Percentiles rank a stretch among this genome's conserved stretches.
phyloP scores from a whole-genome alignment of 140 eudicot species.

The Anethum foeniculum region DNA sequence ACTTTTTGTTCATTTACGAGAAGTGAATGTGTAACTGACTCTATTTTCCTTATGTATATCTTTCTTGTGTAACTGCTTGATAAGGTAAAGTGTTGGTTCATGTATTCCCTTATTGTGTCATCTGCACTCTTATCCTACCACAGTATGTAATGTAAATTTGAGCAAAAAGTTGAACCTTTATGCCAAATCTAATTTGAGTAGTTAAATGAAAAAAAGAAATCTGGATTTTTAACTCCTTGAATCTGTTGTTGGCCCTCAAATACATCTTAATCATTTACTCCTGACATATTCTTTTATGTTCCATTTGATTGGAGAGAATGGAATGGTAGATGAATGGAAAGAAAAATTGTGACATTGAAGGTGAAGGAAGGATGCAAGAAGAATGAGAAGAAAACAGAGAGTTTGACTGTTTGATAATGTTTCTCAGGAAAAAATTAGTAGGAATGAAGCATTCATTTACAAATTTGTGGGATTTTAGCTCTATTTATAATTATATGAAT shows the following conservation, averaged over 20 bases:
- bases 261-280: background rate
- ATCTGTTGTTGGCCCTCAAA: background rate
- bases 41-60: constrained; percentile 6
- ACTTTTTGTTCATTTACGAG: background rate
- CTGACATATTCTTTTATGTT: background rate
- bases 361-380: background rate
- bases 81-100: background rate
- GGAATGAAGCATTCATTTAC: background rate
- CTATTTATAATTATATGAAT: background rate
- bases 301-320: background rate
- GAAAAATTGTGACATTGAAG: background rate
- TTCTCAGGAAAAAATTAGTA: background rate
- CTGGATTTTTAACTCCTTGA: background rate
- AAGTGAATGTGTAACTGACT: background rate
- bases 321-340: background rate
- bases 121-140: background rate
- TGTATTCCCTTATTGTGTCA: background rate
- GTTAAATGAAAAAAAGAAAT: background rate
- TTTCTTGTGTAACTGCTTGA: background rate
- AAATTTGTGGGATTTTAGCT: background rate
- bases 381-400: background rate
- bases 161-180: background rate
- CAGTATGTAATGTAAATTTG: background rate
- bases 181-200: background rate
- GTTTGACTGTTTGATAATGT: background rate